Evolutionary conservation across 2,329 filamentous ascomycete genomes (phyloP), one percentile per base, ranked within the genome.

Genomic region (Fusarium sp.): DNA sequence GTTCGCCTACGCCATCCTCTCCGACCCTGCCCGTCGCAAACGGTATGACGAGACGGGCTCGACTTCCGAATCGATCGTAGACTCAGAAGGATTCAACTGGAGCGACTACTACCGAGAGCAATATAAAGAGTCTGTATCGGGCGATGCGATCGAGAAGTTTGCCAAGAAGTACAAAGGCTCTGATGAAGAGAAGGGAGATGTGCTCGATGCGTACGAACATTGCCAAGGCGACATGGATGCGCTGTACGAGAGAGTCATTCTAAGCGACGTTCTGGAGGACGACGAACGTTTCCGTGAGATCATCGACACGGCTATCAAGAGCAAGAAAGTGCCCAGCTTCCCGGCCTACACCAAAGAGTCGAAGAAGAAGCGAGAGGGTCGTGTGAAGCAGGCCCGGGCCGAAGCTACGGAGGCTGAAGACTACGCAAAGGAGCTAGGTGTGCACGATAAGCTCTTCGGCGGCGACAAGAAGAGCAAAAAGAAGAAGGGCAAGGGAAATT

Each of bases 1-100:
- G 30, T 96, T 98, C 79, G 96, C 96, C 59, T 97, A 98, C 80
- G 96, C 95, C 38, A 90, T 99, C 56, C 93, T 99, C 40, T 97
- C 94, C 37, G 94, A 98, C 76, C 87, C 92, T 28, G 87, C 88
- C 25, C 91, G 96, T 60, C 93, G 96, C 75, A 91, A 91, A 76
- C 93, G 94, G 67, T 99, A 97, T 85, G 96, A 99, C 80, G 87
- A 89, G 60, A 98, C 96, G 0, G 96, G 96, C 61, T 96, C 93
- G 63, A 98, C 95, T 1, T 90, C 93, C 16, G 95, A 98, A 80
- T 92, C 91, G 13, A 89, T 97, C 28, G 88, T 92, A 37, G 92
- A 94, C 80, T 88, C 89, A 8, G 91, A 94, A 67, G 93, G 92
- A 60, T 99, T 98, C 84, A 90, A 94, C 85, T 99, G 96, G 96